phyloP scores from a whole-genome alignment of 805 yeast genomes.

The Nakazawaea holstii region DNA sequence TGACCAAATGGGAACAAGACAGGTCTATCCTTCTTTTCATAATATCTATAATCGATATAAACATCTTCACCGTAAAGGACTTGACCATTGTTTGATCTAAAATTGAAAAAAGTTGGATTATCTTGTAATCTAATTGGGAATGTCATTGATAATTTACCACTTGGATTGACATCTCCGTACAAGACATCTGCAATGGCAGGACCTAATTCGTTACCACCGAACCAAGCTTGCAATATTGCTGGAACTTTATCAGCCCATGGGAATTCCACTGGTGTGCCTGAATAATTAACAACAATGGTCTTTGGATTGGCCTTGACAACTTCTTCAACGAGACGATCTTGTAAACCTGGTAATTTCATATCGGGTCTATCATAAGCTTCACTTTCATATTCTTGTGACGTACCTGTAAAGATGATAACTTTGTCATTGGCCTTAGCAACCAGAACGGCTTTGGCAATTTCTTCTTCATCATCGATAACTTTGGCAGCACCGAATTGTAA shows the following conservation, averaged over 20 bases:
- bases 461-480: constrained; percentile 23
- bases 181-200: constrained; percentile 55
- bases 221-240: constrained; percentile 48
- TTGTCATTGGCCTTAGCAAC: constrained; percentile 47
- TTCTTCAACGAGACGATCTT: constrained; percentile 38
- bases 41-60: constrained; percentile 57
- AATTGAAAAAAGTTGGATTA: constrained; percentile 52
- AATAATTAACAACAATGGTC: constrained; percentile 48
- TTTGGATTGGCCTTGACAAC: constrained; percentile 43
- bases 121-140: constrained; percentile 49
- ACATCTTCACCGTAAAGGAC: constrained; percentile 62
- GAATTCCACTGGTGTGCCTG: constrained; percentile 58
- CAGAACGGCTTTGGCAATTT: constrained; percentile 37
- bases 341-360: constrained; percentile 46
- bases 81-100: constrained; percentile 44
- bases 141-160: constrained; percentile 52
- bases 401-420: constrained; percentile 46
- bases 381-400: constrained; percentile 50
- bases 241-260: constrained; percentile 43
- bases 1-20: constrained; percentile 58
- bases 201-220: constrained; percentile 54
- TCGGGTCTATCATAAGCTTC: constrained; percentile 52
- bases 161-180: constrained; percentile 56
- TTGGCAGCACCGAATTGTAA: constrained; percentile 27
- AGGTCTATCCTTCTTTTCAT: constrained; percentile 43